Percentiles rank a stretch among this genome's conserved stretches.
phyloP scores from a whole-genome alignment of 2,329 filamentous ascomycete genomes.

The Lachnellula subtilissima region DNA sequence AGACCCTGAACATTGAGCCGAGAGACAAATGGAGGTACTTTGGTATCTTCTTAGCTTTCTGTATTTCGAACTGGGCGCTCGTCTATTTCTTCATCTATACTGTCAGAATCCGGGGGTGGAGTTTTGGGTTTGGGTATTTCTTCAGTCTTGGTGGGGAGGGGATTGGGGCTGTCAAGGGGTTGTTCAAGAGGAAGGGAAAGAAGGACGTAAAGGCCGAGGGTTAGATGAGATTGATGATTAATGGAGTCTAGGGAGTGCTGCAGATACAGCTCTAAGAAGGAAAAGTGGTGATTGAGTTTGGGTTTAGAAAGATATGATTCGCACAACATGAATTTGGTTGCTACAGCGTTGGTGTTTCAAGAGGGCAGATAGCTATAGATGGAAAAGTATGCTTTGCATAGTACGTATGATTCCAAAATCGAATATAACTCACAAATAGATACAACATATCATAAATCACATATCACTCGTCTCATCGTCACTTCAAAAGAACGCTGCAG shows the following conservation, averaged over 20 bases:
- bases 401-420: neutral
- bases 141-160: conserved; percentile 45
- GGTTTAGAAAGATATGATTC: no score
- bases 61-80: conserved; percentile 63
- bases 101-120: conserved; percentile 65
- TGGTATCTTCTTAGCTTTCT: conserved; percentile 68
- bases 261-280: no score
- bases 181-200: conserved; percentile 13
- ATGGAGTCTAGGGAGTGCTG: no score
- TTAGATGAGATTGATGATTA: neutral
- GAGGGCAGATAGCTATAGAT: neutral
- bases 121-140: conserved; percentile 59
- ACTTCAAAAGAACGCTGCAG: conserved; percentile 45
- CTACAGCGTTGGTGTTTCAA: neutral
- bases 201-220: neutral
- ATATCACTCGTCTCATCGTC: neutral
- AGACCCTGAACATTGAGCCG: conserved; percentile 45
- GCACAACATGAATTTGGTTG: neutral
- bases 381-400: neutral
- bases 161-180: conserved; percentile 33
- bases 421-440: no score
- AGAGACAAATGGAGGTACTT: conserved; percentile 67
- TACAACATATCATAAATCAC: no score
- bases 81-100: conserved; percentile 77
- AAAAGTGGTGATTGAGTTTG: no score